These are phyloP conservation scores for Phytophthora megakarya DNA, from an alignment of 352 stramenopile genomes.

Conservation along the genomic window DNA sequence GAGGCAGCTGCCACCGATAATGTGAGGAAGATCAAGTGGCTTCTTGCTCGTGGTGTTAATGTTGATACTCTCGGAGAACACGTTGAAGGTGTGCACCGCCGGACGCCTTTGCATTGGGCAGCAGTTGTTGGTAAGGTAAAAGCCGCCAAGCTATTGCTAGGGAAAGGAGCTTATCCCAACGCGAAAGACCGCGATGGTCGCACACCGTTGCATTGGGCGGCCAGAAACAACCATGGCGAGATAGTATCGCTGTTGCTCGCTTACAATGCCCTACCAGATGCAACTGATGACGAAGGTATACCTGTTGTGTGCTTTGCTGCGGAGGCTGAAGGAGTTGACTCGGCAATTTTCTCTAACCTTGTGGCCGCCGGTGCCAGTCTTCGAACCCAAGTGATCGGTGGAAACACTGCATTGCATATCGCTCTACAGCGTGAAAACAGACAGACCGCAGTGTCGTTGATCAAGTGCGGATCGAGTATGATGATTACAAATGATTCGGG, in stretches of 20 bases:
- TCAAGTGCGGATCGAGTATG: conserved; percentile 76
- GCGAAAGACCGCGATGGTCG: conserved; percentile 61
- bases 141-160: conserved; percentile 46
- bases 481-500: conserved; percentile 65
- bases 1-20: conserved; percentile 67
- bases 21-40: conserved; percentile 39
- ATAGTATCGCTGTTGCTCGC: conserved; percentile 61
- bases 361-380: conserved; percentile 51
- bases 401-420: conserved; percentile 79
- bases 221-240: conserved; percentile 61
- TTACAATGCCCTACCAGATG: conserved; percentile 46
- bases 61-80: conserved; percentile 66
- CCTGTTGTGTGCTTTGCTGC: conserved; percentile 72
- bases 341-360: conserved; percentile 50
- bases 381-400: conserved; percentile 41
- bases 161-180: conserved; percentile 55
- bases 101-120: conserved; percentile 78
- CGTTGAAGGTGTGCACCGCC: conserved; percentile 60
- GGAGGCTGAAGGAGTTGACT: conserved; percentile 59
- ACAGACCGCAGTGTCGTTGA: conserved; percentile 65
- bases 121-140: conserved; percentile 56
- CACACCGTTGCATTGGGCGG: conserved; percentile 80
- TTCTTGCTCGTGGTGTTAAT: conserved; percentile 47
- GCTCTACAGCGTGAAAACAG: conserved; percentile 73
- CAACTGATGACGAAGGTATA: conserved; percentile 49